Conservation (phyloP, 2,329 filamentous ascomycete genomes). For the Stromatinia cepivora region DNA sequence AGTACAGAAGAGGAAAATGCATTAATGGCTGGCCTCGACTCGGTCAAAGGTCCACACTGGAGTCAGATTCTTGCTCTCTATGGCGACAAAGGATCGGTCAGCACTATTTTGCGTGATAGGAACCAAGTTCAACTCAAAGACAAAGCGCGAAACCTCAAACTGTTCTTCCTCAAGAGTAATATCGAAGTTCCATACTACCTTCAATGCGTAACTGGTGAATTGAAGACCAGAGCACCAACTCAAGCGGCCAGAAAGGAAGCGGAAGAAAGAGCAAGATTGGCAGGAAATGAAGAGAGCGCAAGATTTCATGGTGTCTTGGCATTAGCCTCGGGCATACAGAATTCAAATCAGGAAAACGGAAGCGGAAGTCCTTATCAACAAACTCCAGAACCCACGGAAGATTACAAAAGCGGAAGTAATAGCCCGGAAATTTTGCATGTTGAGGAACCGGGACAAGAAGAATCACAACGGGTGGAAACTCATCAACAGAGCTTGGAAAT, state of each 20-base stretch:
- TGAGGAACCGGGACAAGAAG: constrained; percentile 25
- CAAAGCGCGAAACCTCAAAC: constrained; percentile 84
- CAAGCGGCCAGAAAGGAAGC: constrained; percentile 70
- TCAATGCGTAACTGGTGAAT: constrained; percentile 82
- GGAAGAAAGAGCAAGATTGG: constrained; percentile 60
- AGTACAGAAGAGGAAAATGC: constrained; percentile 87
- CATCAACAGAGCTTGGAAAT: constrained; percentile 4
- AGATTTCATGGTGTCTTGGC: constrained; percentile 61
- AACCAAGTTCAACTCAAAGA: constrained; percentile 93
- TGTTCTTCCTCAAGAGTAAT: constrained; percentile 89
- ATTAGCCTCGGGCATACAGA: constrained; percentile 50
- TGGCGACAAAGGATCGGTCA: constrained; percentile 75
- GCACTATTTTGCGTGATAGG: constrained; percentile 80
- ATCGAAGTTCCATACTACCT: constrained; percentile 89
- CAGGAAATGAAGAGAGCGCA: constrained; percentile 60
- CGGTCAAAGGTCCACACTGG: constrained; percentile 90
- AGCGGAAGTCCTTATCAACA: constrained; percentile 16
- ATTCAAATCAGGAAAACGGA: constrained; percentile 8
- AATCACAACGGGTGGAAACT: background rate
- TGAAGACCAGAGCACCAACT: constrained; percentile 80
- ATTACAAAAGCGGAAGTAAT: constrained; percentile 17
- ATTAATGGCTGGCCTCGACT: constrained; percentile 82
- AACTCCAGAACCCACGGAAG: constrained; percentile 11
- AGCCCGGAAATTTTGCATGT: constrained; percentile 28
- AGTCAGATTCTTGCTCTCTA: constrained; percentile 86